Percentiles rank a stretch among this genome's conserved stretches.
Evolutionary conservation across 441 rosid species (phyloP).

Genomic region (Gossypium gossypioides): DNA sequence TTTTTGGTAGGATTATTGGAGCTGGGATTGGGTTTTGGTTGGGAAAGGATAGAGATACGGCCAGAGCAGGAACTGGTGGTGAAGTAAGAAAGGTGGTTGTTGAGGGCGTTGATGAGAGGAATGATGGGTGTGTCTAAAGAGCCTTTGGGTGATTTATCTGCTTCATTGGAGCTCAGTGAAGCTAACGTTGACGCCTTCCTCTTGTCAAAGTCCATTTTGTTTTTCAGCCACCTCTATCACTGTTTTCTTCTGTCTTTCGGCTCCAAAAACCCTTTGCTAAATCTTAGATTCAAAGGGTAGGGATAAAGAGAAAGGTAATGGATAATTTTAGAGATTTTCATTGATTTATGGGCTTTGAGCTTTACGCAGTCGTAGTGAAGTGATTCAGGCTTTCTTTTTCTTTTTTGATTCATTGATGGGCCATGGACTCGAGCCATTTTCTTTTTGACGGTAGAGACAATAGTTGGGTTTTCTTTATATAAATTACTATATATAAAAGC

Average conservation of each 20-base stretch:
- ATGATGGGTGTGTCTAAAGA: constrained; percentile 59
- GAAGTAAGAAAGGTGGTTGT: constrained; percentile 66
- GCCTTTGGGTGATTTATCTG: constrained; percentile 83
- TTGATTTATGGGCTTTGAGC: not conserved
- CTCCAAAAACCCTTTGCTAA: not conserved
- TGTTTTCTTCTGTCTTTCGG: not conserved
- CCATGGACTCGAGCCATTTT: not conserved
- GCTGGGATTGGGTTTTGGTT: constrained; percentile 28
- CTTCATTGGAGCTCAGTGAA: constrained; percentile 40
- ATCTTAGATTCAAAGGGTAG: not conserved
- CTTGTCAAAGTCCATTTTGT: constrained; percentile 59
- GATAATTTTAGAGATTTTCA: not conserved
- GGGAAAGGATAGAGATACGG: constrained; percentile 75
- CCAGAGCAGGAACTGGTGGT: constrained; percentile 94
- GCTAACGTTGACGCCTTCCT: constrained; percentile 62
- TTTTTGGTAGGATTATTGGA: constrained; percentile 21
- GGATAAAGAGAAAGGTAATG: not conserved
- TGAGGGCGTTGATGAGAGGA: constrained; percentile 60
- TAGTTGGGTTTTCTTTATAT: too few relatives aligned
- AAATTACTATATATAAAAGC: too few relatives aligned
- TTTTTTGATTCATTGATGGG: not conserved
- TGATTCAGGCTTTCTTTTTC: not conserved
- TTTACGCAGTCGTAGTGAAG: not conserved
- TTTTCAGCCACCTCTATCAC: not conserved
- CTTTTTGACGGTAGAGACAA: not conserved